Conservation (phyloP, 371 early-diverging fungal genomes). For the Mucor mucedo region DNA sequence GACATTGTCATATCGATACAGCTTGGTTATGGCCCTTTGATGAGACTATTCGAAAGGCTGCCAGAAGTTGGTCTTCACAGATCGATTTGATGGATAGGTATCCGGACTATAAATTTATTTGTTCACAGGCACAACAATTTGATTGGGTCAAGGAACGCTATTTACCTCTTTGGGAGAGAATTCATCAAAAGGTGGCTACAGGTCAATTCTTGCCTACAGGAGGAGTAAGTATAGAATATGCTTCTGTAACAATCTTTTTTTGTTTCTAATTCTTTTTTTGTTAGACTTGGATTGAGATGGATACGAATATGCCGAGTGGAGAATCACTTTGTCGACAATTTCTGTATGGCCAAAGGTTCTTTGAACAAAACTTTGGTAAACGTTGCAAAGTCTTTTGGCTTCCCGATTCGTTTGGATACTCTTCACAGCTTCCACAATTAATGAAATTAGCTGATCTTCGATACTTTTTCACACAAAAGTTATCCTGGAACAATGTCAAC, state of each 20-base stretch:
- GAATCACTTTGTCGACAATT: constrained; percentile 94
- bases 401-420: constrained; percentile 85
- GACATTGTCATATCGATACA: constrained; percentile 59
- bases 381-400: constrained; percentile 89
- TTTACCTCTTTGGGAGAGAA: constrained; percentile 76
- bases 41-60: constrained; percentile 92
- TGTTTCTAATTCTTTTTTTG: neutral
- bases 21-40: constrained; percentile 84
- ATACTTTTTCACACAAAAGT: constrained; percentile 96
- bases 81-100: constrained; percentile 77
- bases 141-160: constrained; percentile 87
- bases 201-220: constrained; percentile 91
- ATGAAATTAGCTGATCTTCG: constrained; percentile 73
- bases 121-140: constrained; percentile 93
- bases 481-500: constrained; percentile 97
- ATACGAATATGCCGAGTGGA: constrained; percentile 94
- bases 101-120: constrained; percentile 87
- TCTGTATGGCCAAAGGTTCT: constrained; percentile 87
- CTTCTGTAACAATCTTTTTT: neutral
- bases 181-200: constrained; percentile 64
- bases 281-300: constrained; percentile 97
- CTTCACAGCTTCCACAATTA: constrained; percentile 77
- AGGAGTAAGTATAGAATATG: constrained; percentile 44
- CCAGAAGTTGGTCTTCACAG: constrained; percentile 89
- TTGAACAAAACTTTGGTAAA: constrained; percentile 79